Base-by-base conservation (phyloP, 2,329 filamentous ascomycete genomes). In the Elsinoe arachidis region DNA sequence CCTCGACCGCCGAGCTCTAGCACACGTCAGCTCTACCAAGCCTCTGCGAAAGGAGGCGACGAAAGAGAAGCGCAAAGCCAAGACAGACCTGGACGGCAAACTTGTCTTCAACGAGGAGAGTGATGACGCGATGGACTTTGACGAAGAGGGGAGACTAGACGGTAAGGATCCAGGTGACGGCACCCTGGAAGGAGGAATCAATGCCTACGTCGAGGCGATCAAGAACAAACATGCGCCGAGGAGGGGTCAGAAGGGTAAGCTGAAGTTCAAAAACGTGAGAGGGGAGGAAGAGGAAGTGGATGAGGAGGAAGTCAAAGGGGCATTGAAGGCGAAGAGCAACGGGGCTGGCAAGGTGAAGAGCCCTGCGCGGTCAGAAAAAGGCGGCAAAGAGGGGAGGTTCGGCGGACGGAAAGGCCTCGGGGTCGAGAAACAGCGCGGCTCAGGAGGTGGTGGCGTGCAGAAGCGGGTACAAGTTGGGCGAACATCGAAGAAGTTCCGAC, bases 11-110 rank as follows among this genome's bases (percentile, higher is more conserved):
- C 86, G 86, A 68, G 90, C 91, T 7, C 81, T 99, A 41, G 92
- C 90, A 56, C 93, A 90, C 69, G 96, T 99, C 66, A 96, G 91
- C 2, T 89, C 88, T 4, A 96, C 90, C 10, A 92, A 90, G 71
- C 92, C 91, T 2, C 73, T 80, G 57, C 85, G 83, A 68, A 81
- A 81, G 68, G 78, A 79, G 65, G 62, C 51, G 5, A 77, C 76
- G 14, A 69, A 69, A 9, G 63, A 64, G 5, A 73, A 70, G 58
- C 80, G 74, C 41, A 87, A 85, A 71, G 84, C 84, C 55, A 87
- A 83, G 76, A 78, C 78, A 12, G 84, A 93, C 66, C 71, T 85
- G 51, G 88, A 95, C 68, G 89, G 89, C 61, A 93, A 91, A 73
- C 80, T 95, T 41, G 80, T 95, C 62, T 78, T 95, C 55, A 86